These are phyloP conservation scores for Aegilops bicornis DNA, from an alignment of 176 grass and related monocot species.

Conservation along the genomic window DNA sequence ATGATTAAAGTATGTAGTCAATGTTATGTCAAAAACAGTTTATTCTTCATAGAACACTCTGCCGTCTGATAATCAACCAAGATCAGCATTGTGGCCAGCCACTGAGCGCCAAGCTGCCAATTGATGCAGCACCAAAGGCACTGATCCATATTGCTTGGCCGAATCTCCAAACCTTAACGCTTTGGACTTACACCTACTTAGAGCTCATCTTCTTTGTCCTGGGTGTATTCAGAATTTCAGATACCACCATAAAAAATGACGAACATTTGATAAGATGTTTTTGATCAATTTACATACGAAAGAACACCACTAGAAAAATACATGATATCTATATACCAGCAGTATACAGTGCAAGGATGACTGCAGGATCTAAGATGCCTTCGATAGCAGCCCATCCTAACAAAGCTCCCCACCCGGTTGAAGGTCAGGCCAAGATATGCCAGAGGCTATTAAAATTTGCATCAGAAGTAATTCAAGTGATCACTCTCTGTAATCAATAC, in stretches of 20 bases:
- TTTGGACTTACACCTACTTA: constrained; percentile 77
- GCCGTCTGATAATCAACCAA: constrained; percentile 39
- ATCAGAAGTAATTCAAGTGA: neutral
- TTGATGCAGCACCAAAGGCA: constrained; percentile 63
- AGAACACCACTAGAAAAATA: constrained; percentile 1
- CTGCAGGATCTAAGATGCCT: constrained; percentile 55
- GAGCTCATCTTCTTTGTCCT: constrained; percentile 91
- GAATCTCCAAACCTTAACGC: constrained; percentile 72
- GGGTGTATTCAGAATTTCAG: neutral
- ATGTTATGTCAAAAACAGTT: neutral
- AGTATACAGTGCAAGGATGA: constrained; percentile 70
- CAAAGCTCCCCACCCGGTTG: constrained; percentile 76
- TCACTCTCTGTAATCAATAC: neutral
- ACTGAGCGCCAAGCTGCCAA: constrained; percentile 58
- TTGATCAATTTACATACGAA: constrained; percentile 13
- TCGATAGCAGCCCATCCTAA: constrained; percentile 84
- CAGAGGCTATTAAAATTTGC: constrained; percentile 62
- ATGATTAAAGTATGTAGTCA: constrained; percentile 31
- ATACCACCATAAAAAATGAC: neutral
- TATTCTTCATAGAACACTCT: neutral
- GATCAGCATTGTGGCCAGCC: constrained; percentile 62
- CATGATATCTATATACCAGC: constrained; percentile 77
- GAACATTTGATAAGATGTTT: neutral
- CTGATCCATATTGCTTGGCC: constrained; percentile 69
- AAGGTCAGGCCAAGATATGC: constrained; percentile 81